Percentiles rank a stretch among this genome's conserved stretches.
Evolutionary conservation across 176 grass and related monocot species (phyloP).

Genomic region (Dendrocalamus sinicus): DNA sequence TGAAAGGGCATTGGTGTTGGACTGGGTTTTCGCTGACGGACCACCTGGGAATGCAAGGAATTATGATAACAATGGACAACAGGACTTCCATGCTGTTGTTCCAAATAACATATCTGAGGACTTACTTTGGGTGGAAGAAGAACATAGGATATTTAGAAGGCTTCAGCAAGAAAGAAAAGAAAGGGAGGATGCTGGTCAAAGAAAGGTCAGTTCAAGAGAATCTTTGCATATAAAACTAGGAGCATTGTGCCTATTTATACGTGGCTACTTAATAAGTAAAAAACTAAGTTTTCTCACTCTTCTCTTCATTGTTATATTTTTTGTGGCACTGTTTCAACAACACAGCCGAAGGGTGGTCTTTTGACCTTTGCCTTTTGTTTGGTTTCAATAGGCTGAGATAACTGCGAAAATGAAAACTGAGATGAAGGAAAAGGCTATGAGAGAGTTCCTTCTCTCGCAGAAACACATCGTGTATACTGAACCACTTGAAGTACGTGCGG

Average conservation of each 20-base stretch:
- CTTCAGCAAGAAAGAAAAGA: slow-evolving; percentile 79
- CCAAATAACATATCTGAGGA: slow-evolving; percentile 61
- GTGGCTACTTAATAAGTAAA: slow-evolving; percentile 2
- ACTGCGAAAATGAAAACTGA: slow-evolving; percentile 74
- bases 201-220: slow-evolving; percentile 62
- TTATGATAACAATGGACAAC: slow-evolving; percentile 80
- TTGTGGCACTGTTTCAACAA: background rate
- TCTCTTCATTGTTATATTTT: background rate
- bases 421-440: slow-evolving; percentile 85
- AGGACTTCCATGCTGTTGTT: slow-evolving; percentile 90
- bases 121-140: slow-evolving; percentile 81
- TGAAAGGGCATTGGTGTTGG: slow-evolving; percentile 64
- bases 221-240: background rate
- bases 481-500: slow-evolving; percentile 82
- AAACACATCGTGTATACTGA: slow-evolving; percentile 95
- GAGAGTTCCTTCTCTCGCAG: slow-evolving; percentile 82
- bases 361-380: slow-evolving; percentile 36
- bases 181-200: slow-evolving; percentile 58
- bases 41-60: slow-evolving; percentile 66
- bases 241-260: slow-evolving; percentile 9
- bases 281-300: background rate
- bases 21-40: slow-evolving; percentile 90
- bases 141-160: slow-evolving; percentile 67
- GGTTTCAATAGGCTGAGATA: slow-evolving; percentile 63
- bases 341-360: background rate